Evolutionary conservation across 108 stramenopile genomes (phyloP).

Genomic region (Stephanodiscus triporus): DNA sequence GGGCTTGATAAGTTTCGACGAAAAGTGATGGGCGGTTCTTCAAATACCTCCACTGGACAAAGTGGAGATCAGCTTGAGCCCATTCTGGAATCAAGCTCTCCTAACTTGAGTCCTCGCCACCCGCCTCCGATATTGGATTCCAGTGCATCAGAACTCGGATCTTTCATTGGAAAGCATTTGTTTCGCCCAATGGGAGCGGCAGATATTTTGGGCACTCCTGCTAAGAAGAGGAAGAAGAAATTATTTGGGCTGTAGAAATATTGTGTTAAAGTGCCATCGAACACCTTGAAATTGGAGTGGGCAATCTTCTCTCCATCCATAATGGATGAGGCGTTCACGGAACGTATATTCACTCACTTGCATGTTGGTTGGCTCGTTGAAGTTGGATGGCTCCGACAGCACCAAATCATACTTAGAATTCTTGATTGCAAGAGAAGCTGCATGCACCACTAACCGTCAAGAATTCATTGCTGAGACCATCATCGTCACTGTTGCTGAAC

Average conservation of each 20-base stretch:
- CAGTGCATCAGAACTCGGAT: not conserved
- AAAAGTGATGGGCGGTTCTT: slow-evolving; percentile 34
- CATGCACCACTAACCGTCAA: no score
- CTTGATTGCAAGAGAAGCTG: no score
- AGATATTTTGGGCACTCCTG: slow-evolving; percentile 30
- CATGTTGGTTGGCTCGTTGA: no score
- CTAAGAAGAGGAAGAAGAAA: slow-evolving; percentile 19
- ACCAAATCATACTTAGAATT: no score
- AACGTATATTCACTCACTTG: no score
- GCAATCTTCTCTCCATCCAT: no score
- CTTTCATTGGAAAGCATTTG: slow-evolving; percentile 19
- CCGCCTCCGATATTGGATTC: slow-evolving; percentile 6
- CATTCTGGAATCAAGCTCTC: slow-evolving; percentile 13
- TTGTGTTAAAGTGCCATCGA: no score
- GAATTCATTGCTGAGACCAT: no score
- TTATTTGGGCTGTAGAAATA: slow-evolving; percentile 1
- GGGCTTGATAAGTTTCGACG: slow-evolving; percentile 38
- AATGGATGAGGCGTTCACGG: no score
- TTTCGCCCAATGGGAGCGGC: slow-evolving; percentile 28
- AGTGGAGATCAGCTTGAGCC: not conserved
- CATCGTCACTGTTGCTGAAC: no score
- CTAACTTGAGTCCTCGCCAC: slow-evolving; percentile 2
- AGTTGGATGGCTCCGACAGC: no score
- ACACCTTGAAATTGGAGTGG: no score
- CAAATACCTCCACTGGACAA: slow-evolving; percentile 5